Base-by-base conservation (phyloP, 2,329 filamentous ascomycete species). In the Trichophyton verrucosum region DNA sequence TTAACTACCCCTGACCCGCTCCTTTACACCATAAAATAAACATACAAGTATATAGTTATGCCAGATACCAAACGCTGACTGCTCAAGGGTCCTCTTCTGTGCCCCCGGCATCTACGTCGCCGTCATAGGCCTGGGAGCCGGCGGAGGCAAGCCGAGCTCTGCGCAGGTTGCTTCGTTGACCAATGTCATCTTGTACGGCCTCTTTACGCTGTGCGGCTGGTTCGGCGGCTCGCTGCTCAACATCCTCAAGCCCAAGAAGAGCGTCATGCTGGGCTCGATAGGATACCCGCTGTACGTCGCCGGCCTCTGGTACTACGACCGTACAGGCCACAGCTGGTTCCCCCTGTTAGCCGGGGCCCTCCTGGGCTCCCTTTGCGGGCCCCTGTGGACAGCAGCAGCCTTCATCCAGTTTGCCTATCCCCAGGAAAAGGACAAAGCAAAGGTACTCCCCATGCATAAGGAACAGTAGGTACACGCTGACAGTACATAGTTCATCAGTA, bases 401-500 rank as follows among this genome's bases (percentile, higher is more conserved):
- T 72, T 72, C 7, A 69, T 76, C 46, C 74, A 75, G 70, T 89
- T 92, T 82, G 82, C 86, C 6, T 94, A 94, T 72, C 89, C 89
- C 3, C 78, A 82, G 8, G 89, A 94, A 74, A 73, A 81, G 53
- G 80, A 82, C 64, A 94, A 94, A 78, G 89, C 89, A 58, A 82
- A 85, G 63, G 94, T 90, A 73, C 15, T n/a, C 85, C 82, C 78
- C 94, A 17, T n/a, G 20, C n/a, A 46, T 46, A 8, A 8, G 27
- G 27, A 30, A 1, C 27, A 30, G 9, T 24, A 9, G 17, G 2
- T 24, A 11, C 17, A 20, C 4, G 20, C 20, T 94, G 76, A 94
- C 89, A 89, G 83, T 87, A 74, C 9, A 7, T 47, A 47, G 44
- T 47, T 47, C 44, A 47, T 47, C 44, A 47, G 44, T 22, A 91